Conservation (phyloP, 2,329 filamentous ascomycete genomes). For the Talaromyces sp. region DNA sequence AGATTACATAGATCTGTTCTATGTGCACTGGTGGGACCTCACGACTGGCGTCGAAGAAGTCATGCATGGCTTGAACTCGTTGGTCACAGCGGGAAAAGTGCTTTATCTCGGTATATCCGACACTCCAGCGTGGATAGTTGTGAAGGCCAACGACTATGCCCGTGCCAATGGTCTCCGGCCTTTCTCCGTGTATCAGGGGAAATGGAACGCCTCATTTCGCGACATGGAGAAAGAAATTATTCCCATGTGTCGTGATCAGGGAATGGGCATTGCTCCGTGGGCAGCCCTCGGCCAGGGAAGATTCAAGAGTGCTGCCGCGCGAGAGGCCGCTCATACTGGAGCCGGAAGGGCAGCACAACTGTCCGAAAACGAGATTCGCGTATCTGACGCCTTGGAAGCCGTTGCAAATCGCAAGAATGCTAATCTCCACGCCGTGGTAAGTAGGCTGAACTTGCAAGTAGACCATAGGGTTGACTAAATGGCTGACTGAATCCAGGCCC, state of each 20-base stretch:
- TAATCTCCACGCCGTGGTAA: conserved; percentile 10
- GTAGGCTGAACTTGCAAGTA: not conserved
- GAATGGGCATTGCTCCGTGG: conserved; percentile 55
- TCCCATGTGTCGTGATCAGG: conserved; percentile 40
- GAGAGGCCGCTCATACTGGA: conserved; percentile 29
- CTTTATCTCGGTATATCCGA: conserved; percentile 43
- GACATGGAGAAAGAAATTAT: conserved; percentile 43
- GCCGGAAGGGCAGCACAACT: conserved; percentile 21
- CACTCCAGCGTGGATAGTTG: conserved; percentile 40
- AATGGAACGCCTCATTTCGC: conserved; percentile 37
- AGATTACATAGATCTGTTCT: conserved; percentile 54
- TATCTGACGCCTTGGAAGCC: conserved; percentile 22
- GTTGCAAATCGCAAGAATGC: conserved; percentile 20
- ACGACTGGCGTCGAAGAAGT: conserved; percentile 36
- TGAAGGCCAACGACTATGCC: conserved; percentile 40
- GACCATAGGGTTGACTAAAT: not conserved
- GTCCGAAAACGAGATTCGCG: conserved; percentile 18
- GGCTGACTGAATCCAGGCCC: conserved; percentile 3
- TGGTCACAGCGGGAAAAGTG: conserved; percentile 40
- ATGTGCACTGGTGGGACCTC: conserved; percentile 54
- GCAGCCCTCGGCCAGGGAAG: conserved; percentile 53
- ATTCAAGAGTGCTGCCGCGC: conserved; percentile 42
- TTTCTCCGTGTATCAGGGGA: conserved; percentile 41
- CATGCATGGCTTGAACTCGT: conserved; percentile 37
- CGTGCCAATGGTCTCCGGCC: conserved; percentile 37